Evolutionary conservation across 805 yeast genomes (phyloP).

Genomic region (Suhomyces sp.): DNA sequence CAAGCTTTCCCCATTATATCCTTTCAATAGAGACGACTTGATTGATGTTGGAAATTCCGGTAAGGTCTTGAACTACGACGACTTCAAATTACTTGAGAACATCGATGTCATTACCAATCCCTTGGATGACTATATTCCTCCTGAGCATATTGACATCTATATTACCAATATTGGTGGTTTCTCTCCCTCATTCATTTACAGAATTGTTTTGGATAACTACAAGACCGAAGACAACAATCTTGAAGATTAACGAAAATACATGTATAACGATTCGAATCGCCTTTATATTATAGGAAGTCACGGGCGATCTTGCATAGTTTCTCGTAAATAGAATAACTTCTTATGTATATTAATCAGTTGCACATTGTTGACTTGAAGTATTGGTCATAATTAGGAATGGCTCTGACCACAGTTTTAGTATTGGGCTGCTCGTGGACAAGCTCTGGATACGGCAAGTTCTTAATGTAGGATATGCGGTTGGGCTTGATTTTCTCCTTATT

Average conservation of each 20-base stretch:
- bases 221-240: constrained; percentile 75
- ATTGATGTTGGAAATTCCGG: constrained; percentile 93
- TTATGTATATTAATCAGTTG: background rate
- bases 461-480: background rate
- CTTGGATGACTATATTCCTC: constrained; percentile 83
- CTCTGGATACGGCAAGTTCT: background rate
- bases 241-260: constrained; percentile 24
- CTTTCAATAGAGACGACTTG: constrained; percentile 77
- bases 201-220: constrained; percentile 93
- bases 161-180: constrained; percentile 95
- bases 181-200: constrained; percentile 92
- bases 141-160: constrained; percentile 90
- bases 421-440: background rate
- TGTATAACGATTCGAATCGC: constrained; percentile 4
- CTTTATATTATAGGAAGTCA: background rate
- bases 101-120: constrained; percentile 82
- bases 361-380: background rate
- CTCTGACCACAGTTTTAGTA: background rate
- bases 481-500: background rate
- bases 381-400: background rate
- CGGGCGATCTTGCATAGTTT: background rate
- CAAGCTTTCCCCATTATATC: constrained; percentile 89
- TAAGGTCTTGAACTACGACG: constrained; percentile 76
- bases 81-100: constrained; percentile 63
- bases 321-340: background rate